These are phyloP conservation scores for Lactarius tabidus DNA, from an alignment of 768 basidiomycete species.

Conservation along the genomic window DNA sequence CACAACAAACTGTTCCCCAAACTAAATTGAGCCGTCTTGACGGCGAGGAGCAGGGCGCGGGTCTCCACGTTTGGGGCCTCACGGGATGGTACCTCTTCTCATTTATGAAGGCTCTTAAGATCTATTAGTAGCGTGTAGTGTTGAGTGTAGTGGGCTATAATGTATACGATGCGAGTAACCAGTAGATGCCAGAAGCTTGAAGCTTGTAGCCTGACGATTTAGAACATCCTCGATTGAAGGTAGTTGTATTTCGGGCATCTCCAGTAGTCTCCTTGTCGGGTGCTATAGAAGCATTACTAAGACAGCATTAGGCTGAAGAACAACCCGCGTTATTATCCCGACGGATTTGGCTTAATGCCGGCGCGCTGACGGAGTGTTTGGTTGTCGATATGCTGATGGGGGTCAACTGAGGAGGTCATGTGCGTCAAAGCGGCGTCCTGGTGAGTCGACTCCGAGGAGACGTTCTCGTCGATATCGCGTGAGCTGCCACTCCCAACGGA, in stretches of 20 bases:
- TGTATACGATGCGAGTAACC: constrained; percentile 4
- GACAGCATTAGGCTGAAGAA: too few relatives aligned
- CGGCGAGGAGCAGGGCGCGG: constrained; percentile 41
- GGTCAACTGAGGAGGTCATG: constrained; percentile 11
- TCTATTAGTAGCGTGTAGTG: constrained; percentile 41
- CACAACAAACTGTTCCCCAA: constrained; percentile 21
- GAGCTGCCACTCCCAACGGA: not conserved
- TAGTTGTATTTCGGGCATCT: not conserved
- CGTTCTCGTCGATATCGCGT: not conserved
- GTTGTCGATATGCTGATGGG: constrained; percentile 1
- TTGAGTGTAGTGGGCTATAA: constrained; percentile 1
- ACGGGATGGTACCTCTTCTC: constrained; percentile 78
- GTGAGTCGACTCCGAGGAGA: not conserved
- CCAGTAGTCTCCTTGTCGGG: not conserved
- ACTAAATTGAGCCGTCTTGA: constrained; percentile 40
- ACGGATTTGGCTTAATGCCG: not conserved
- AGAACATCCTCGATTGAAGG: not conserved
- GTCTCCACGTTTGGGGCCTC: constrained; percentile 75
- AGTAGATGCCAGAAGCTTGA: not conserved
- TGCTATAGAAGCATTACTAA: not conserved
- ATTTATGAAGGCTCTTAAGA: constrained; percentile 52
- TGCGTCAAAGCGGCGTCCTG: not conserved
- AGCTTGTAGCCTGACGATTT: not conserved
- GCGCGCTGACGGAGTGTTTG: constrained; percentile 13
- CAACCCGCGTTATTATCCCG: not conserved